Evolutionary conservation across 768 basidiomycete genomes (phyloP), one percentile per base, ranked within the genome.

Genomic region (Mrakia frigida): DNA sequence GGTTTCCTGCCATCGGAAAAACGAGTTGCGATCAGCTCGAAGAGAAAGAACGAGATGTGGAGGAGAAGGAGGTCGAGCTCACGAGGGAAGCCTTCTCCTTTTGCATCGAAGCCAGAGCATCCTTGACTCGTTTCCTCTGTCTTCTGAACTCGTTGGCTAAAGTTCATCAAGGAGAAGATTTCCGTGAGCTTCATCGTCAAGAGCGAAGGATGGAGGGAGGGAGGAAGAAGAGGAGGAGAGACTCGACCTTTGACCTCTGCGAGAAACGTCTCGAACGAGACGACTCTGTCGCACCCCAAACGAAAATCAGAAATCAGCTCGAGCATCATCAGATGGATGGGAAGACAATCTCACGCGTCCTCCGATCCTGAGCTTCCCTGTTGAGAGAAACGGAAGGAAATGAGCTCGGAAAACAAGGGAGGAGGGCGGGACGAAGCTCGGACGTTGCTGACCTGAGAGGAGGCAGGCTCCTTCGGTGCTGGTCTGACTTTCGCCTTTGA

Each of bases 41-140:
- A 6, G 14, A 13, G 9, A 16, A n/a, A 23, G 33, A 39, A 41
- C 9, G 35, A 37, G 37, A 16, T 3, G 37, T 35, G 13, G 23
- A 41, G 35, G n/a, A 2, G 35, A 39, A 39, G 37, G 37, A 43
- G 10, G 37, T 5, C 5, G 25, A 39, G 37, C 65, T 41, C 21
- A 68, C 65, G 23, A 68, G 65, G 6, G 18, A 39, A 25, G 23
- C 13, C 37, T 68, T 68, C 37, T 68, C 65, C 7, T 35, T 37
- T 10, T 68, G 35, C 65, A 68, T 68, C 18, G 35, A 41, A 11
- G 65, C 65, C 13, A 68, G 37, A 14, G 65, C 65, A 39, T 68
- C 65, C 65, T 68, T 68, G 65, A 68, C 65, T 39, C 65, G 33
- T 39, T 68, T 68, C 39, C 25, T 37, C 39, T 68, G 65, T 39